Base-by-base conservation (phyloP, 2,329 filamentous ascomycete genomes). In the Aspergillus bombycis region DNA sequence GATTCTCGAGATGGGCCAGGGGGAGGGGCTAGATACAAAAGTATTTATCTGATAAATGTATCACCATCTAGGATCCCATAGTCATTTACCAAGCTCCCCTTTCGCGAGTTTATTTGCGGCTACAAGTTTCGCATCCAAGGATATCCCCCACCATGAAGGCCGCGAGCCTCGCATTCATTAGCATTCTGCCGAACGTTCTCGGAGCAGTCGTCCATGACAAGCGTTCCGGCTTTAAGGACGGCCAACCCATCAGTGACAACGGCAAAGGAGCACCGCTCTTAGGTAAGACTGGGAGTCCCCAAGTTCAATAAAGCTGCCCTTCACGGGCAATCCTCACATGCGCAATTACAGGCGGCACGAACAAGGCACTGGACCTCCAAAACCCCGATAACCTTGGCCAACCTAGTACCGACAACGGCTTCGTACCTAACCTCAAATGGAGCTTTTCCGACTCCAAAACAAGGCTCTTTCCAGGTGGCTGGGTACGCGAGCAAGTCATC, bases 371-470 rank as follows among this genome's bases (percentile, higher is more conserved):
- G 6, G 23, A 50, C 23, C 12, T 50, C 6, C 46, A 50, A 50
- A 50, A 50, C 23, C 88, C 88, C 0, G 85, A 87, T 65, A 88
- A 88, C 69, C 82, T 91, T 1, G 87, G 86, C 16, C 81, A 81
- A 54, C 84, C 89, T 68, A 79, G 81, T 19, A 90, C 88, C 1
- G 89, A 91, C 71, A 82, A 81, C 55, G 89, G 89, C 19, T 78
- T 84, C 12, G 88, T 91, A 0, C 85, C 86, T 0, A 91, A 91
- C 71, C 79, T 90, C 68, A 91, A 90, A 73, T 86, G 88, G 89
- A 85, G 86, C 59, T 91, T 91, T 76, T 89, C 87, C 0, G 86
- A 90, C 73, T 90, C 87, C 28, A 88, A 86, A 77, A 88, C 86
- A 1, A 82, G 82, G 28, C 80, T 90, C 41, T 80, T 88, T 58